Evolutionary conservation across 83 land plant species (phyloP).

Genomic region (Diphasiastrum complanatum): DNA sequence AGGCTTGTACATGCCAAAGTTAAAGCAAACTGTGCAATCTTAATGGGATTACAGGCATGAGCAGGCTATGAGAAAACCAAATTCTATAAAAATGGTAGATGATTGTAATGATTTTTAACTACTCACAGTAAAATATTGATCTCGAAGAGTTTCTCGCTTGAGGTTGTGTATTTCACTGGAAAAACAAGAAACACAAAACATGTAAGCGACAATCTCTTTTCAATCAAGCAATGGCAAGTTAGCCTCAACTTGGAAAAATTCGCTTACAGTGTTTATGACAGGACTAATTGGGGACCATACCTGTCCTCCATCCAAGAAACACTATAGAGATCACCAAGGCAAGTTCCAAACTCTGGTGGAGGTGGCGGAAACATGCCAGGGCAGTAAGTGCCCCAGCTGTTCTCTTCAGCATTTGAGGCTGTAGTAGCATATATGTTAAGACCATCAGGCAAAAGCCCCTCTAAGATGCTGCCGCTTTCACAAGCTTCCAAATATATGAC

Average conservation of each 20-base stretch:
- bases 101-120: background rate
- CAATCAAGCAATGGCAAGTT: background rate
- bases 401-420: conserved; percentile 84
- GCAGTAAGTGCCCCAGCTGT: conserved; percentile 92
- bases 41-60: too few species aligned
- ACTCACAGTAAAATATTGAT: conserved; percentile 51
- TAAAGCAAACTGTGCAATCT: background rate
- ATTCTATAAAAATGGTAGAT: too few species aligned
- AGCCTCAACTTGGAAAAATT: background rate
- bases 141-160: conserved; percentile 44
- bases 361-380: conserved; percentile 88
- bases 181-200: too few species aligned
- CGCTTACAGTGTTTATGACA: background rate
- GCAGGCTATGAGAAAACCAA: too few species aligned
- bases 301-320: conserved; percentile 92
- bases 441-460: conserved; percentile 70
- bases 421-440: conserved; percentile 79
- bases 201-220: too few species aligned
- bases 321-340: conserved; percentile 75
- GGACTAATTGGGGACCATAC: conserved; percentile 11
- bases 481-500: conserved; percentile 59
- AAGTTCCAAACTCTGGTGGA: conserved; percentile 68
- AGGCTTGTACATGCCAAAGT: background rate
- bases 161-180: conserved; percentile 67
- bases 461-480: conserved; percentile 82